A percentile compares a stretch with the other conserved stretches of the same genome.
These are phyloP conservation scores for Coemansia sp. DNA, from an alignment of 192 early-diverging fungal genomes.

Conservation along the genomic window DNA sequence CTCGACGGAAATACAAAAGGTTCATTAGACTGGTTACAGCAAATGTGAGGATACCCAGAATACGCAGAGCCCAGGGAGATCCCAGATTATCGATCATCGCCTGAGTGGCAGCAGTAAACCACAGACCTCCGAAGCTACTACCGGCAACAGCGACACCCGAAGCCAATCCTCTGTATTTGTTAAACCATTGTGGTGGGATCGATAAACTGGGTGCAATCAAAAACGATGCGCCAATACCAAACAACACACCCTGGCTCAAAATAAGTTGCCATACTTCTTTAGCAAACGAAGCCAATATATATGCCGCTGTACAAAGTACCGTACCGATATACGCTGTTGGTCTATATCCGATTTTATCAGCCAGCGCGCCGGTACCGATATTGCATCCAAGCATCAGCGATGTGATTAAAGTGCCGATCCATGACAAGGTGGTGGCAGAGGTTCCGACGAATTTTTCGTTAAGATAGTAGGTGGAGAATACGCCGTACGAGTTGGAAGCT, in stretches of 20 bases:
- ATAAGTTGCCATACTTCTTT: constrained; percentile 70
- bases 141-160: constrained; percentile 76
- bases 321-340: constrained; percentile 37
- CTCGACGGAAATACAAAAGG: constrained; percentile 33
- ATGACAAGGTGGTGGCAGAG: constrained; percentile 32
- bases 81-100: constrained; percentile 63
- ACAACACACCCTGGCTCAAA: constrained; percentile 72
- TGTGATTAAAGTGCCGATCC: constrained; percentile 44
- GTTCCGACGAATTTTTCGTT: constrained; percentile 34
- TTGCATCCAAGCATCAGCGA: constrained; percentile 29
- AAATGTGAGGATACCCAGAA: constrained; percentile 61
- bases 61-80: constrained; percentile 66
- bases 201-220: constrained; percentile 67
- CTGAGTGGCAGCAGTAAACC: constrained; percentile 62
- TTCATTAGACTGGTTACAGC: constrained; percentile 35
- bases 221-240: constrained; percentile 71
- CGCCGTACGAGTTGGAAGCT: constrained; percentile 41
- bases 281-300: constrained; percentile 45
- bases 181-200: constrained; percentile 73
- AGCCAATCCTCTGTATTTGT: constrained; percentile 65
- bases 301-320: constrained; percentile 28
- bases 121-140: constrained; percentile 72
- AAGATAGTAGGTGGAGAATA: constrained; percentile 51
- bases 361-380: constrained; percentile 39
- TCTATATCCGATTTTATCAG: constrained; percentile 41